Conservation (phyloP, 2,329 filamentous ascomycete genomes). For the Xylariaceae sp. region DNA sequence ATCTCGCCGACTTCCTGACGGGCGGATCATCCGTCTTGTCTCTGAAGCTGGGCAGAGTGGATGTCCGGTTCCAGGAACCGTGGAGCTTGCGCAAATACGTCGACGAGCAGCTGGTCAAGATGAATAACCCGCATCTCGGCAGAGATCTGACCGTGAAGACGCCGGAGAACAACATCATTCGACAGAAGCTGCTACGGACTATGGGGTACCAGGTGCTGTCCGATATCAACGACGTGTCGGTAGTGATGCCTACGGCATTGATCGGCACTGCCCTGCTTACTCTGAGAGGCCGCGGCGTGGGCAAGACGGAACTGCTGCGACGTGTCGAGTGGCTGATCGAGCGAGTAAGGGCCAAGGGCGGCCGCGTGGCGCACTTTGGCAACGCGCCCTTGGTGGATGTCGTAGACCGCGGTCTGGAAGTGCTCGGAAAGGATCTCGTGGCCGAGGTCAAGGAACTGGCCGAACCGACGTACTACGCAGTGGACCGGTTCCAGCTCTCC, state of each 20-base stretch:
- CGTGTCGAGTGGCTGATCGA: conserved; percentile 86
- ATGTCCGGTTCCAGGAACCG: conserved; percentile 92
- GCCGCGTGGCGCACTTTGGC: conserved; percentile 89
- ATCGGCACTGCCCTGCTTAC: conserved; percentile 93
- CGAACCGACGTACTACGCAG: conserved; percentile 89
- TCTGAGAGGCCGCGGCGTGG: conserved; percentile 83
- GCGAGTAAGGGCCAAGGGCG: conserved; percentile 77
- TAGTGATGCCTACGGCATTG: conserved; percentile 95
- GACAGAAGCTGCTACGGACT: conserved; percentile 72
- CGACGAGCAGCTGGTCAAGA: conserved; percentile 62
- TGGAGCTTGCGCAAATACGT: conserved; percentile 87
- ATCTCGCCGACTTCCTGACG: conserved; percentile 81
- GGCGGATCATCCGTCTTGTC: conserved; percentile 80
- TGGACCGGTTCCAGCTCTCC: conserved; percentile 92
- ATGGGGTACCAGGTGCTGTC: conserved; percentile 88
- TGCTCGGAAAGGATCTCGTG: conserved; percentile 84
- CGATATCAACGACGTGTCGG: conserved; percentile 92
- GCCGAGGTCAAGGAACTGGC: conserved; percentile 72
- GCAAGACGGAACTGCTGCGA: conserved; percentile 76
- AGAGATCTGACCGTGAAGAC: conserved; percentile 43
- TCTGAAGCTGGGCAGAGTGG: conserved; percentile 81
- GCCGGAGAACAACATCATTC: conserved; percentile 46
- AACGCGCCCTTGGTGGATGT: conserved; percentile 73
- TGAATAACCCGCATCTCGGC: conserved; percentile 45
- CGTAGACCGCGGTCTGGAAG: conserved; percentile 83